Base-by-base conservation (phyloP, 1,139 yeast genomes). In the Nematodospora anomalae region DNA sequence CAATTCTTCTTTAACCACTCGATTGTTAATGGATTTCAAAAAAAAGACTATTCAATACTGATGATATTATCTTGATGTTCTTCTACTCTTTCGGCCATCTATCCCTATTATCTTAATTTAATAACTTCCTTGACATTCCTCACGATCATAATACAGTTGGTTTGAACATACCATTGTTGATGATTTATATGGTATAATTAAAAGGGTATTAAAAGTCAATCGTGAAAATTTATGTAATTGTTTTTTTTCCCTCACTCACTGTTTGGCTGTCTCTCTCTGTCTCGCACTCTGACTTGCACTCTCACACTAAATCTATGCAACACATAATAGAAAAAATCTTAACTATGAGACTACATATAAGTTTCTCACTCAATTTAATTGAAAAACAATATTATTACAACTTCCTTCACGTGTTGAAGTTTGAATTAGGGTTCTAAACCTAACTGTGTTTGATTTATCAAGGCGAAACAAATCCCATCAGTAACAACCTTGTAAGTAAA, bases 81-180 rank as follows among this genome's bases (percentile, higher is more conserved):
- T n/a, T n/a, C n/a, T n/a, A n/a, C n/a, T n/a, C n/a, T n/a, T n/a
- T n/a, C n/a, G n/a, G n/a, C n/a, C n/a, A n/a, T n/a, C n/a, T n/a
- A n/a, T n/a, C n/a, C n/a, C n/a, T n/a, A n/a, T n/a, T n/a, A 8
- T 18, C 8, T 18, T 8, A 18, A 18, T 18, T 18, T 18, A 18
- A 6, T 8, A 18, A 18, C 21, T 18, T 8, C 8, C 21, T 18
- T 18, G 6, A 18, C 21, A 18, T 18, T 18, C 21, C 8, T 8
- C 8, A 18, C 8, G 21, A 18, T 18, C 21, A n/a, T n/a, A n/a
- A n/a, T n/a, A n/a, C n/a, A 14, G 4, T 12, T 27, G 10, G 12
- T 16, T 27, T 15, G 16, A 10, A 27, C 30, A 27, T 27, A 27
- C 30, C 30, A 28, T 28, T 28, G 30, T 28, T 22, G 30, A 28